phyloP scores from a whole-genome alignment of 1,284 basidiomycete species.

The Athelia sp. region DNA sequence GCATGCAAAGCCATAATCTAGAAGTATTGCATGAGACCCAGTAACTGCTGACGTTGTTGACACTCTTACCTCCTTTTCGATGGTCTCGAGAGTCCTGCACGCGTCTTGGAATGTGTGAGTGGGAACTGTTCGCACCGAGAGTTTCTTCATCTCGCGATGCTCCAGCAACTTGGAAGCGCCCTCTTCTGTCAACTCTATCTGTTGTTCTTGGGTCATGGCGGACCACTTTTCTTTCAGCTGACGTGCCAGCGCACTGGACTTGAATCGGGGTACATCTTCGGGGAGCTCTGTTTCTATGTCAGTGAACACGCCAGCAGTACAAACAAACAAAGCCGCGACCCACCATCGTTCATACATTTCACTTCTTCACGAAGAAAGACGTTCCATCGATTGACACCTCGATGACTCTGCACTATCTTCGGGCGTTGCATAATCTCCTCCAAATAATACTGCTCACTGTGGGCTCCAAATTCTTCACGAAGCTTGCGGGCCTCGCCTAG shows the following conservation, averaged over 20 bases:
- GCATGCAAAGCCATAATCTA: too few species aligned
- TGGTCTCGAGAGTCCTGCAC: background rate
- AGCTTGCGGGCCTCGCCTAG: background rate
- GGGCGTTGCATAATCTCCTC: background rate
- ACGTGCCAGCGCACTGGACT: background rate
- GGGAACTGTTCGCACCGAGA: slow-evolving; percentile 2
- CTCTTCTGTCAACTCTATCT: background rate
- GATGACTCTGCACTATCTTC: background rate
- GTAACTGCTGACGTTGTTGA: too few species aligned
- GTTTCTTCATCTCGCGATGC: slow-evolving; percentile 2
- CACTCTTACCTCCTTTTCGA: slow-evolving; percentile 4
- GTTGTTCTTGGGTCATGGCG: background rate
- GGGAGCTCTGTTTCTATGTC: background rate
- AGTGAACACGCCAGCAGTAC: background rate
- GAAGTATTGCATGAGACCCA: too few species aligned
- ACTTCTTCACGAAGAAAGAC: background rate
- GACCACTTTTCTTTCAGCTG: background rate
- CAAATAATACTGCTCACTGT: background rate
- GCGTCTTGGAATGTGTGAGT: slow-evolving; percentile 5
- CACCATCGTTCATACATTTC: background rate
- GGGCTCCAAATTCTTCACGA: background rate
- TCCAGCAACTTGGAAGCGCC: slow-evolving; percentile 2
- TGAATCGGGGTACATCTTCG: background rate
- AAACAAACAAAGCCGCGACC: background rate
- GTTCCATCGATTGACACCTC: background rate